Base-by-base conservation (phyloP, 2,329 filamentous ascomycete species). In the Microcyclosporella mali region DNA sequence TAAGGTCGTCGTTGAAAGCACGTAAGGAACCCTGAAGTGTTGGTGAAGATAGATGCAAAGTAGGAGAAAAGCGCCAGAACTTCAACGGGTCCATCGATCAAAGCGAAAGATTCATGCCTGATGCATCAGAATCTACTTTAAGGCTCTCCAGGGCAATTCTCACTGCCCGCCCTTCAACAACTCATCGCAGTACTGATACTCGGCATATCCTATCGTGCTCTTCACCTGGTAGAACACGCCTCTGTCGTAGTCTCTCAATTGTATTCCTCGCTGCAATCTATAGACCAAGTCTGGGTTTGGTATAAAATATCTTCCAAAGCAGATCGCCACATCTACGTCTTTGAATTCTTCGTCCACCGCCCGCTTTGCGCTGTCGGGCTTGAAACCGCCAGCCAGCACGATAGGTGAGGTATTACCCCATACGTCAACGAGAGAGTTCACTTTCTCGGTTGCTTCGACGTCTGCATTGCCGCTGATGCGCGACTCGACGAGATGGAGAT, bases 401-500 rank as follows among this genome's bases (percentile, higher is more conserved):
- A 80, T 48, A 0, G 74, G 73, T 10, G 60, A 66, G 9, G 59
- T 61, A 31, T 64, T 65, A 10, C 60, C 59, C 69, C 71, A 78
- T 6, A 64, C 55, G 43, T 68, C 51, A 10, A 75, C 36, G 32
- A 74, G 55, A 53, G 70, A 72, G 17, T 70, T 64, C 32, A 73
- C 50, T 40, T 63, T 62, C 12, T 58, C 57, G 3, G 65, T 60
- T 2, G 50, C 52, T 37, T 43, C 51, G 17, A 55, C 43, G 18
- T 73, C 69, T 2, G 54, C 28, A 21, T 75, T 50, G 15, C 71
- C 71, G 1, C 65, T 60, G 4, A 79, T 62, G 0, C 77, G 70
- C 0, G 77, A 70, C 55, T 84, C 78, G 7, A 84, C 64, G 0
- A 82, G 44, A 56, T 83, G 79, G 2, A 82, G 58, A 53, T 78